A percentile compares a stretch with the other conserved stretches of the same genome.
These are phyloP conservation scores for Zychaea mexicana DNA, from an alignment of 371 early-diverging fungal genomes.

Conservation along the genomic window DNA sequence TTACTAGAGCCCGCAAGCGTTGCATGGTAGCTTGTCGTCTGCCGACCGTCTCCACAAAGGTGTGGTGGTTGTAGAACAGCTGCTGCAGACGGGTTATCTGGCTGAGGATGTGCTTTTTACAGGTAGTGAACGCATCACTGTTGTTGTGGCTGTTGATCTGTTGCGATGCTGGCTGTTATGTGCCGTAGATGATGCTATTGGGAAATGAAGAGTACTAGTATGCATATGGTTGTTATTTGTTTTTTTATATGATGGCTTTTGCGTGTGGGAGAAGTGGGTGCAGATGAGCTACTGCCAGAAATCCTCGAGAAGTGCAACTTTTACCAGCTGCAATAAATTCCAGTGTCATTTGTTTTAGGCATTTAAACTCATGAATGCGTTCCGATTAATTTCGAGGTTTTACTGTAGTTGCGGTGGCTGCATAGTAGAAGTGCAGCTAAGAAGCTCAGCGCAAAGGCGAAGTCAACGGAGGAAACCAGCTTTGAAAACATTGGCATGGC, in stretches of 20 bases:
- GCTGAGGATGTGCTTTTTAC: conserved; percentile 3
- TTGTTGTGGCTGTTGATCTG: not conserved
- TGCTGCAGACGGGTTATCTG: conserved; percentile 55
- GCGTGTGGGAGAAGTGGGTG: not conserved
- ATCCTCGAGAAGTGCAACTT: no score
- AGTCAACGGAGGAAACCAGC: no score
- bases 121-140: not conserved
- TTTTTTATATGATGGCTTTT: not conserved
- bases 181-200: not conserved
- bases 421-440: no score
- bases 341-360: no score
- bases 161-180: not conserved
- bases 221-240: conserved; percentile 3
- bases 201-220: conserved; percentile 3
- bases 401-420: no score
- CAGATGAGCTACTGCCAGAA: not conserved
- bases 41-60: conserved; percentile 93
- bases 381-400: no score
- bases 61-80: conserved; percentile 85
- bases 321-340: no score
- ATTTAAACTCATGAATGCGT: no score
- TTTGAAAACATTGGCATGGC: no score
- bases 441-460: no score
- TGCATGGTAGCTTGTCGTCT: conserved; percentile 82
- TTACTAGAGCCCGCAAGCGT: conserved; percentile 79